Evolutionary conservation across 2,329 filamentous ascomycete species (phyloP).

Genomic region (Macrophomina pseudophaseolina): DNA sequence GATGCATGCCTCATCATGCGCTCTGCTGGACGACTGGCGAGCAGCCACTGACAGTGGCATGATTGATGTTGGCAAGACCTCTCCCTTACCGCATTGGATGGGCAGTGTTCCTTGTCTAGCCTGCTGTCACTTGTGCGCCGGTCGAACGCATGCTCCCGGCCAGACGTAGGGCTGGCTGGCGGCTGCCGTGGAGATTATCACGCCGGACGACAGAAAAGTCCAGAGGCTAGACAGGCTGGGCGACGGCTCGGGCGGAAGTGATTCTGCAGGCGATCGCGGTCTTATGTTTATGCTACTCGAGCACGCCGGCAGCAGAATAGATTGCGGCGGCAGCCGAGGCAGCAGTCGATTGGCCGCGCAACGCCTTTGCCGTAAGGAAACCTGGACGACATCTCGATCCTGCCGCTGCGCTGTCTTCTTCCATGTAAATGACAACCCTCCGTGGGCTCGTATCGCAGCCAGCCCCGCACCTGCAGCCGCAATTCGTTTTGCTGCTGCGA

Average conservation of each 20-base stretch:
- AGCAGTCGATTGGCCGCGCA: background rate
- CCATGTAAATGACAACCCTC: constrained; percentile 5
- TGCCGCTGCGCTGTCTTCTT: background rate
- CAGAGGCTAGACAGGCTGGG: background rate
- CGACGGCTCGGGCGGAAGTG: background rate
- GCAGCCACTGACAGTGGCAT: background rate
- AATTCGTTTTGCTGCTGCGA: constrained; percentile 12
- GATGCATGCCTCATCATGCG: constrained; percentile 8
- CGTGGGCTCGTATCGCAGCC: constrained; percentile 2
- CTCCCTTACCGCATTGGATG: constrained; percentile 1
- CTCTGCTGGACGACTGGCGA: background rate
- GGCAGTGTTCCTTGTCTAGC: background rate
- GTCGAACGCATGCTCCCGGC: background rate
- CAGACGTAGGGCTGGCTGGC: constrained; percentile 5
- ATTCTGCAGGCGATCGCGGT: background rate
- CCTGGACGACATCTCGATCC: background rate
- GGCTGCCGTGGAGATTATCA: background rate
- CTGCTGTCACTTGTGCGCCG: background rate
- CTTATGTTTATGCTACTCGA: background rate
- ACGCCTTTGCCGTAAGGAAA: background rate
- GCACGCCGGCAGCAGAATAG: constrained; percentile 7
- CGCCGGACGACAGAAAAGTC: background rate
- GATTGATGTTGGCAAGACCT: background rate
- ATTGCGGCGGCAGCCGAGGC: background rate
- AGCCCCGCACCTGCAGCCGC: constrained; percentile 18